A percentile compares a stretch with the other conserved stretches of the same genome.
phyloP scores from a whole-genome alignment of 257 asterid genomes.

The Mitragyna speciosa region DNA sequence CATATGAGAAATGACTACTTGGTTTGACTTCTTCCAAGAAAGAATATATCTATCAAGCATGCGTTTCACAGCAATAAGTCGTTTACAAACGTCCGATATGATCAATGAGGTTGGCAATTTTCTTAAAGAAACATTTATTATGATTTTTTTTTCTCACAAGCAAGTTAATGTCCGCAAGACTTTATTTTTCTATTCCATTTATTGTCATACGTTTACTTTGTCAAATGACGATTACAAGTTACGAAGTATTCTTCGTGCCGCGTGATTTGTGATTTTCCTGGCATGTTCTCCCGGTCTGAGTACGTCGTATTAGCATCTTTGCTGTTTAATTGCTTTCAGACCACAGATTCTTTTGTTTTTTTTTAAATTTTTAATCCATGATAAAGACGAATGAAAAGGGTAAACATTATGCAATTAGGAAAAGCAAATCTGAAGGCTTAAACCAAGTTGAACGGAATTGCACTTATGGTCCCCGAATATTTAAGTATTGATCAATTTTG shows the following conservation, averaged over 20 bases:
- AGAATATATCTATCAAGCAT: not conserved
- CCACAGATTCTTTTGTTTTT: not conserved
- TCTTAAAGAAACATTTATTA: not conserved
- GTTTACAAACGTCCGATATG: not conserved
- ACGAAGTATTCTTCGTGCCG: not conserved
- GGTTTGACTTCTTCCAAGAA: too few relatives aligned
- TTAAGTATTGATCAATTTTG: too few relatives aligned
- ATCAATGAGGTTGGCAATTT: not conserved
- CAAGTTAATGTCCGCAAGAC: not conserved
- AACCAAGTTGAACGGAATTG: not conserved
- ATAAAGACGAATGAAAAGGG: not conserved
- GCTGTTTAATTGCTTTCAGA: not conserved
- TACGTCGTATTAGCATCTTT: not conserved
- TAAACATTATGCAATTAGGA: too few relatives aligned
- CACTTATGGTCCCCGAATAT: too few relatives aligned
- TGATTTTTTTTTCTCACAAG: too few relatives aligned
- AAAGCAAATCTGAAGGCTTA: not conserved
- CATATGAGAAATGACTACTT: too few relatives aligned
- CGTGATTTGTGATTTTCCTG: not conserved
- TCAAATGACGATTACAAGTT: not conserved
- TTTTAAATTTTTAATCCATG: not conserved
- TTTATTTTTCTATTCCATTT: not conserved
- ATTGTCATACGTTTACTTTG: not conserved
- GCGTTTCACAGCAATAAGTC: not conserved
- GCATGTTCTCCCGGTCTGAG: too few relatives aligned